Conservation (phyloP, 1,139 yeast species). For the Candida neerlandica region DNA sequence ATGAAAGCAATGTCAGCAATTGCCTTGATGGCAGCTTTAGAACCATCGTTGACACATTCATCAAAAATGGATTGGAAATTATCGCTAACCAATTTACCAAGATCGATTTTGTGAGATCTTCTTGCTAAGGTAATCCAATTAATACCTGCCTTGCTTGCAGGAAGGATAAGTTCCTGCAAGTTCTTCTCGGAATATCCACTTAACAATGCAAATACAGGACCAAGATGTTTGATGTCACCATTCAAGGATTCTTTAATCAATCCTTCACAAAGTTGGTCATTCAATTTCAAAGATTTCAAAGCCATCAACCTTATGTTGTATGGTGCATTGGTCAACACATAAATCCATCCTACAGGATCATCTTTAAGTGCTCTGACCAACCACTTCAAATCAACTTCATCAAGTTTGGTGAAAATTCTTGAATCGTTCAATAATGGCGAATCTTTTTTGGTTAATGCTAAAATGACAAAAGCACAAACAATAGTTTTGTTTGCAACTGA, state of each 20-base stretch:
- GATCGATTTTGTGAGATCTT: constrained; percentile 57
- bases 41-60: constrained; percentile 9
- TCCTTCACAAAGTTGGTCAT: constrained; percentile 14
- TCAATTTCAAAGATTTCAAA: constrained; percentile 1
- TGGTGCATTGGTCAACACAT: constrained; percentile 37
- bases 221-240: constrained; percentile 3
- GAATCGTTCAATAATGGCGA: constrained; percentile 38
- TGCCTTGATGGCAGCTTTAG: constrained; percentile 55
- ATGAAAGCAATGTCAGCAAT: constrained; percentile 72
- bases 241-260: constrained; percentile 22
- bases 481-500: constrained; percentile 51
- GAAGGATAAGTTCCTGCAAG: constrained; percentile 44
- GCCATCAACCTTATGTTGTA: constrained; percentile 36
- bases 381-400: constrained; percentile 54
- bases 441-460: constrained; percentile 10
- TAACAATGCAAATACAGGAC: constrained; percentile 42
- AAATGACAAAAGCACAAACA: constrained; percentile 48
- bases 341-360: constrained; percentile 44
- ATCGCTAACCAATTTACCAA: constrained; percentile 55
- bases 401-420: constrained; percentile 53
- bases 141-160: constrained; percentile 53
- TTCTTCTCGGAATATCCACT: constrained; percentile 28
- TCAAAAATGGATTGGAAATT: constrained; percentile 42
- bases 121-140: constrained; percentile 81
- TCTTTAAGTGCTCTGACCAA: constrained; percentile 44